Conservation (phyloP, 805 yeast genomes). For the Nakazawaea molendinolei region DNA sequence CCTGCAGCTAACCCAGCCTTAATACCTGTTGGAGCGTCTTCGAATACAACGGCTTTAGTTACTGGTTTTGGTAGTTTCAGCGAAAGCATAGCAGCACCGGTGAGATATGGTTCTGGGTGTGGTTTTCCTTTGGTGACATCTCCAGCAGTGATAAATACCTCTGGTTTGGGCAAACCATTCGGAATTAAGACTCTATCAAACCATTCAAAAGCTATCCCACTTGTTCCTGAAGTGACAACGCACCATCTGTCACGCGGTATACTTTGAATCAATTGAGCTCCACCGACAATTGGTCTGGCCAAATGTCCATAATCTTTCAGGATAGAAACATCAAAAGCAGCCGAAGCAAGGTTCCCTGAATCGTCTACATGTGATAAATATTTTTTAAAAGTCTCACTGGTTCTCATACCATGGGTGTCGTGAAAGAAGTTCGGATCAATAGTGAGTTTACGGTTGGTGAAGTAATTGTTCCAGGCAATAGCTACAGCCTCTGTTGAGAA, state of each 20-base stretch:
- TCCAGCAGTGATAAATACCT: conserved; percentile 75
- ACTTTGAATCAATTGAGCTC: conserved; percentile 52
- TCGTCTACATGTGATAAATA: conserved; percentile 71
- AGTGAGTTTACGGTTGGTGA: conserved; percentile 57
- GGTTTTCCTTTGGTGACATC: conserved; percentile 79
- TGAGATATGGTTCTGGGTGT: conserved; percentile 73
- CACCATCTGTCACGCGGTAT: conserved; percentile 69
- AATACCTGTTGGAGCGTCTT: conserved; percentile 87
- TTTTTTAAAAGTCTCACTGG: conserved; percentile 66
- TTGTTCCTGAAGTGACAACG: conserved; percentile 79
- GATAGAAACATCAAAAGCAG: conserved; percentile 54
- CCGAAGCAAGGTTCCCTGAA: conserved; percentile 51
- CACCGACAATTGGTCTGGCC: conserved; percentile 74
- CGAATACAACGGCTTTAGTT: conserved; percentile 56
- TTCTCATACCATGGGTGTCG: conserved; percentile 78
- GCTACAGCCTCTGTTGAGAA: conserved; percentile 78
- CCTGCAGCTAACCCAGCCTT: conserved; percentile 80
- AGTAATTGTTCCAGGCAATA: conserved; percentile 73
- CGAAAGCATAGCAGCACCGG: conserved; percentile 44
- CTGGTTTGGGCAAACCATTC: conserved; percentile 43
- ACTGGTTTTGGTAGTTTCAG: conserved; percentile 14
- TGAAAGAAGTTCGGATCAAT: conserved; percentile 66
- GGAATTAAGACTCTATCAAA: conserved; percentile 53
- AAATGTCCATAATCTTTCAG: conserved; percentile 65
- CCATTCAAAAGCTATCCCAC: conserved; percentile 74